Conservation (phyloP, 2,329 filamentous ascomycete genomes). For the Colletotrichum sp. region DNA sequence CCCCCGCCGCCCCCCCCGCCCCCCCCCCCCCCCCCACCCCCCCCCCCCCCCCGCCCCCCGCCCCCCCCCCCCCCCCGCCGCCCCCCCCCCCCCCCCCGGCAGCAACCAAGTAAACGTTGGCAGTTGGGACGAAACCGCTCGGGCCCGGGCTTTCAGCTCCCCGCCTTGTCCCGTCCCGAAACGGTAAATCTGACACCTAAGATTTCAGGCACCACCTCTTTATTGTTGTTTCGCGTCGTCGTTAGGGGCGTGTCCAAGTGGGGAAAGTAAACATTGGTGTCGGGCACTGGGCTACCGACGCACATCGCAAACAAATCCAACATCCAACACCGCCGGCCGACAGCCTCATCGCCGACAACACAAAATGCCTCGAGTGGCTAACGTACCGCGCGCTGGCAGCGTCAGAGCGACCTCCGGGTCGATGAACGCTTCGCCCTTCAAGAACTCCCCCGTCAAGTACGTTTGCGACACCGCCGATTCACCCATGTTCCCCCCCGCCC, state of each 20-base stretch:
- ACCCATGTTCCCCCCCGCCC: not conserved
- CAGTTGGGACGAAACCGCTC: not conserved
- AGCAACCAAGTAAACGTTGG: not conserved
- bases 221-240: slow-evolving; percentile 19
- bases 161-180: not conserved
- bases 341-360: slow-evolving; percentile 23
- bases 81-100: too few species aligned
- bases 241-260: slow-evolving; percentile 11
- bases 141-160: not conserved
- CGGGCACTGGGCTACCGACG: not conserved
- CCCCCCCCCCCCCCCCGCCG: too few species aligned
- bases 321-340: slow-evolving; percentile 9
- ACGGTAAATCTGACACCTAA: not conserved
- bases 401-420: slow-evolving; percentile 53
- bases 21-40: too few species aligned
- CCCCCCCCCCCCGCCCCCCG: too few species aligned
- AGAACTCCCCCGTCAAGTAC: slow-evolving; percentile 63
- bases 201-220: not conserved
- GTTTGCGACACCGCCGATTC: slow-evolving; percentile 26
- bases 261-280: slow-evolving; percentile 20
- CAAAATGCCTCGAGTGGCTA: slow-evolving; percentile 64
- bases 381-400: slow-evolving; percentile 55
- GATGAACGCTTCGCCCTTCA: slow-evolving; percentile 56
- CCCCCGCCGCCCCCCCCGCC: too few species aligned
- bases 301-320: not conserved